These are phyloP conservation scores for Trichosporon asahii DNA, from an alignment of 1,284 basidiomycete genomes.

Conservation along the genomic window DNA sequence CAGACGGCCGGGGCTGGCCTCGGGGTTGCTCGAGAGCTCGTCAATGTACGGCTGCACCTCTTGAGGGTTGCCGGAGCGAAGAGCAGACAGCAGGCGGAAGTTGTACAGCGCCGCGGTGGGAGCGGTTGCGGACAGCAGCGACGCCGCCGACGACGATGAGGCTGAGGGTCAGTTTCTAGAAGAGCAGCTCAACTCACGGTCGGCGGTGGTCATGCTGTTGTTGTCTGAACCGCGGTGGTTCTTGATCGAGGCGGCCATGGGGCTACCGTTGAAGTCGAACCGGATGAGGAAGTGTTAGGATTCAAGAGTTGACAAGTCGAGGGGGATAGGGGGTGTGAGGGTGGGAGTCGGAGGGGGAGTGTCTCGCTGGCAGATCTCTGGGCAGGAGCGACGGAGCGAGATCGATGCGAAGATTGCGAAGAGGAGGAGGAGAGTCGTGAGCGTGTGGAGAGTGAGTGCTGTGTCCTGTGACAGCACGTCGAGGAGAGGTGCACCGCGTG, in stretches of 20 bases:
- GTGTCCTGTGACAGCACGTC: not conserved
- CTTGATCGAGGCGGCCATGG: not conserved
- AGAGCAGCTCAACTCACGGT: not conserved
- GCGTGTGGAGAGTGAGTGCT: not conserved
- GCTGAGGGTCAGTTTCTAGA: not conserved
- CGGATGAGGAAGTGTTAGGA: not conserved
- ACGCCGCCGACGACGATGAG: slow-evolving; percentile 11
- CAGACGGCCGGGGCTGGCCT: slow-evolving; percentile 65
- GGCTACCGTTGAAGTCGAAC: not conserved
- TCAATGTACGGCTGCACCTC: slow-evolving; percentile 78
- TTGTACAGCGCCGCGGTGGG: slow-evolving; percentile 61
- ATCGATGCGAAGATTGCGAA: not conserved
- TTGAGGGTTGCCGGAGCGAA: slow-evolving; percentile 70
- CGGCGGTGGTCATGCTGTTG: not conserved
- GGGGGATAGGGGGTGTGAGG: not conserved
- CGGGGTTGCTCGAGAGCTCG: slow-evolving; percentile 58
- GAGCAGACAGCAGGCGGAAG: slow-evolving; percentile 73
- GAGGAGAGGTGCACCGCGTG: not conserved
- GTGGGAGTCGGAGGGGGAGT: not conserved
- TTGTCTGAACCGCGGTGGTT: not conserved
- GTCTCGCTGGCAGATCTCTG: not conserved
- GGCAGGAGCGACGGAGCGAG: not conserved
- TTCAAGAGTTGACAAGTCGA: not conserved
- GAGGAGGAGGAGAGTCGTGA: not conserved
- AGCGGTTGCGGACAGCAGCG: slow-evolving; percentile 12